phyloP scores from a whole-genome alignment of 2,329 filamentous ascomycete genomes.

The Xylaria sp. region DNA sequence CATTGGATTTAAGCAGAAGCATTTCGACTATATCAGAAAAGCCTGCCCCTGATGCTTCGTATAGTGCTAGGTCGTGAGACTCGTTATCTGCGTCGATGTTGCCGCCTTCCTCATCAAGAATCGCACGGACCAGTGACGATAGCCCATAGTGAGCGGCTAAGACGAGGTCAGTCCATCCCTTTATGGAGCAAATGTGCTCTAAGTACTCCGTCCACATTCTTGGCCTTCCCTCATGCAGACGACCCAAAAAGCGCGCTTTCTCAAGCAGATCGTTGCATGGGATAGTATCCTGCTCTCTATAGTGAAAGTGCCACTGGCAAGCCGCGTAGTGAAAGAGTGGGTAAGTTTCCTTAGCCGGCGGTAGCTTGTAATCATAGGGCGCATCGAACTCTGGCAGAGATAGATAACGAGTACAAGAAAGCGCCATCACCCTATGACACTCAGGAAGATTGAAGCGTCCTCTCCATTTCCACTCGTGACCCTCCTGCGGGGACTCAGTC shows the following conservation, averaged over 20 bases:
- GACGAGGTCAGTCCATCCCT: not conserved
- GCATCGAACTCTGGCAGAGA: not conserved
- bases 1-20: not conserved
- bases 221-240: not conserved
- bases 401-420: slow-evolving; percentile 6
- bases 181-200: not conserved
- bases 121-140: not conserved
- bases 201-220: not conserved
- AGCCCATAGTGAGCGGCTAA: not conserved
- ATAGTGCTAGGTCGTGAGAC: not conserved
- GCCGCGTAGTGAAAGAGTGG: not conserved
- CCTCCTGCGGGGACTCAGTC: not conserved
- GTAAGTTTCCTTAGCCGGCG: not conserved
- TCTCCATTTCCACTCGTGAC: slow-evolving; percentile 10
- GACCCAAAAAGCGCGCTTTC: slow-evolving; percentile 10
- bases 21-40: slow-evolving; percentile 6
- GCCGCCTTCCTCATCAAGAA: not conserved
- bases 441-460: slow-evolving; percentile 13
- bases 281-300: slow-evolving; percentile 5
- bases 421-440: slow-evolving; percentile 5
- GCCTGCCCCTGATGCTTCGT: not conserved
- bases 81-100: not conserved
- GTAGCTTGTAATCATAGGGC: too few relatives aligned
- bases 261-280: not conserved
- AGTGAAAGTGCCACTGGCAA: not conserved